These are phyloP conservation scores for Teunomyces cretensis DNA, from an alignment of 805 yeast genomes.

Conservation along the genomic window DNA sequence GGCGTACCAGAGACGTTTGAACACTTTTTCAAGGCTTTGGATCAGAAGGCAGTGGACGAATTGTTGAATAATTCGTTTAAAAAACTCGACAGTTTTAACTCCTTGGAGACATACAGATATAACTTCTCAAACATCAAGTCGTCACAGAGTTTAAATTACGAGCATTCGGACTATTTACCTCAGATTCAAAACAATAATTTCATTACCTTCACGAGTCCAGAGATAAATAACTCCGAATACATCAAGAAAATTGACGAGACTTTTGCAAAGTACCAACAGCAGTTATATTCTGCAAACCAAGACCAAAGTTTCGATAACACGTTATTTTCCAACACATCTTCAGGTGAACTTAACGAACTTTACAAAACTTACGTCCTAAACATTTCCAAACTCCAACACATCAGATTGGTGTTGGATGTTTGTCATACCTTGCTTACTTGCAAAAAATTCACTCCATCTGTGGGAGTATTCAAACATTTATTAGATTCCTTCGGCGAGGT, in stretches of 20 bases:
- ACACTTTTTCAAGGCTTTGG: constrained; percentile 15
- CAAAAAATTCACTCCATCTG: constrained; percentile 22
- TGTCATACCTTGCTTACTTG: background rate
- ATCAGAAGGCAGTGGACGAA: constrained; percentile 7
- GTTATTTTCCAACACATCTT: background rate
- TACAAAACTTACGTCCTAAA: background rate
- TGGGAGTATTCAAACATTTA: constrained; percentile 21
- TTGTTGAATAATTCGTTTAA: constrained; percentile 12
- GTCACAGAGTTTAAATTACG: constrained; percentile 32
- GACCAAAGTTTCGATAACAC: background rate
- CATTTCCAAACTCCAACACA: background rate
- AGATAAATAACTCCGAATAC: constrained; percentile 20
- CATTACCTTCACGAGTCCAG: constrained; percentile 14
- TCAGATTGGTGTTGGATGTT: constrained; percentile 6
- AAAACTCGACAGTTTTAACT: constrained; percentile 19
- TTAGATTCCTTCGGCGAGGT: constrained; percentile 23
- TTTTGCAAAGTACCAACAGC: constrained; percentile 14
- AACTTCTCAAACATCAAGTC: constrained; percentile 28
- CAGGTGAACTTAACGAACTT: background rate
- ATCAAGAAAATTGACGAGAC: constrained; percentile 15
- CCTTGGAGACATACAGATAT: constrained; percentile 21
- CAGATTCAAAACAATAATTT: constrained; percentile 15
- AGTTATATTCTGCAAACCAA: background rate
- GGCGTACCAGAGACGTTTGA: constrained; percentile 13
- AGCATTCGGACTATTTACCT: constrained; percentile 26